phyloP scores from a whole-genome alignment of 2,329 filamentous ascomycete species.

The Eutypa lata region DNA sequence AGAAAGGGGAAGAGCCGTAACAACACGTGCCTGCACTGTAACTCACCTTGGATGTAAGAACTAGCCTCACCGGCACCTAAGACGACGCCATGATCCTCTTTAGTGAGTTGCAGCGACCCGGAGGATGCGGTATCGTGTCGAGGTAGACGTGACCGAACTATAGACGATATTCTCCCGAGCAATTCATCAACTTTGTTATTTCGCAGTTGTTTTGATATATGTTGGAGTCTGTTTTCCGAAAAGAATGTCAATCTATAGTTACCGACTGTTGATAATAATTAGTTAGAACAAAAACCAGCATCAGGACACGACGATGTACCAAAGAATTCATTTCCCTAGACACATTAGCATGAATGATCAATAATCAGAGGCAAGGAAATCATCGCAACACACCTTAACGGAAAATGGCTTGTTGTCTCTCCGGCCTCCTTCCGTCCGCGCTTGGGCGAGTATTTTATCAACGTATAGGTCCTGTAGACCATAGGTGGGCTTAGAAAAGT shows the following conservation, averaged over 20 bases:
- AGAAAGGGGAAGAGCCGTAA: neutral
- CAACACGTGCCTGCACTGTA: neutral
- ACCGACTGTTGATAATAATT: slow-evolving; percentile 13
- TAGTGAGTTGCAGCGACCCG: neutral
- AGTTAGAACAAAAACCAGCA: slow-evolving; percentile 1
- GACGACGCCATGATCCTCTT: slow-evolving; percentile 1
- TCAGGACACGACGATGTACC: slow-evolving; percentile 9
- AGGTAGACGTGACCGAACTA: slow-evolving; percentile 14
- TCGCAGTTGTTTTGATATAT: slow-evolving; percentile 22
- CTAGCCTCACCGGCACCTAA: slow-evolving; percentile 6
- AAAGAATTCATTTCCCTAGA: slow-evolving; percentile 27
- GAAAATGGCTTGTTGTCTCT: slow-evolving; percentile 15
- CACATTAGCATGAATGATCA: slow-evolving; percentile 2
- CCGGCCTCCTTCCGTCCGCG: slow-evolving; percentile 6
- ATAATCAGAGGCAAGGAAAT: neutral
- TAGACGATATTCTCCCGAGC: slow-evolving; percentile 22
- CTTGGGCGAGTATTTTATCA: slow-evolving; percentile 22
- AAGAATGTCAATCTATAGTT: slow-evolving; percentile 26
- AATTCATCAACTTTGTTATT: slow-evolving; percentile 29
- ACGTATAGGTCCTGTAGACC: slow-evolving; percentile 23
- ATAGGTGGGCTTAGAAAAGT: slow-evolving; percentile 4
- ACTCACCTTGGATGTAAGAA: slow-evolving; percentile 9
- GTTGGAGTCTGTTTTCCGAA: slow-evolving; percentile 27
- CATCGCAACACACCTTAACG: slow-evolving; percentile 18
- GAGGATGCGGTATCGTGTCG: slow-evolving; percentile 1